Conservation (phyloP, 352 stramenopile species). For the Phytophthora sansomeana region DNA sequence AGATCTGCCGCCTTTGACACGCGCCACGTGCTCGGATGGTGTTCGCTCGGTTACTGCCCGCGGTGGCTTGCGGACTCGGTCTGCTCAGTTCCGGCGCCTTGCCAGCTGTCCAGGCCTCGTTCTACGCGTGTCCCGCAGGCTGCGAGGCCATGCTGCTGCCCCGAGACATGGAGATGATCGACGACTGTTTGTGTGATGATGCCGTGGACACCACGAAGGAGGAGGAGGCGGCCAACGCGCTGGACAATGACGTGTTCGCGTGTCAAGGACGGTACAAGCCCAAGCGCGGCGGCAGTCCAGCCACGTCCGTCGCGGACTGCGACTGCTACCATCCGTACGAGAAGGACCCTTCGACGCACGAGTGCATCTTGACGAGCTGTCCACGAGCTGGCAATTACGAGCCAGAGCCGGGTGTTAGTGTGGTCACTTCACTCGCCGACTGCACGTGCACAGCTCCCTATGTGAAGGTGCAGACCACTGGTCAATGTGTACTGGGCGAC, state of each 20-base stretch:
- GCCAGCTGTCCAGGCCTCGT: slow-evolving; percentile 36
- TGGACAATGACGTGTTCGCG: slow-evolving; percentile 48
- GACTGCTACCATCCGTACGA: slow-evolving; percentile 78
- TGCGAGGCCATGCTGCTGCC: slow-evolving; percentile 83
- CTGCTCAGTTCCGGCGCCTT: slow-evolving; percentile 20
- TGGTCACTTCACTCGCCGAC: slow-evolving; percentile 73
- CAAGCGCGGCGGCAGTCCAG: slow-evolving; percentile 33
- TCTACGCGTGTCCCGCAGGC: slow-evolving; percentile 69
- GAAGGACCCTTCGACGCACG: slow-evolving; percentile 63
- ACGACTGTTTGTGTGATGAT: slow-evolving; percentile 76
- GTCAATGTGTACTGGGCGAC: slow-evolving; percentile 58
- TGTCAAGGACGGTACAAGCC: slow-evolving; percentile 71
- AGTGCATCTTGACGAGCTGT: slow-evolving; percentile 64
- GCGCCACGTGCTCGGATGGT: slow-evolving; percentile 27
- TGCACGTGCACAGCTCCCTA: slow-evolving; percentile 72
- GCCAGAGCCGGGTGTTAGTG: slow-evolving; percentile 34
- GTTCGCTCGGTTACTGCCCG: slow-evolving; percentile 18
- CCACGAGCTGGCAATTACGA: slow-evolving; percentile 85
- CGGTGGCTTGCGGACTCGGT: slow-evolving; percentile 17
- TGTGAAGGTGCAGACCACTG: slow-evolving; percentile 76
- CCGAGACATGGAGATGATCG: slow-evolving; percentile 81
- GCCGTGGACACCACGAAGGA: slow-evolving; percentile 40
- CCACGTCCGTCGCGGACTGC: slow-evolving; percentile 73
- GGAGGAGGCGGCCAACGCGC: slow-evolving; percentile 37
- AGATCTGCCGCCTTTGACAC: slow-evolving; percentile 24